Conservation (phyloP, 495 filamentous ascomycete genomes). For the Xanthoparmelia taractica region DNA sequence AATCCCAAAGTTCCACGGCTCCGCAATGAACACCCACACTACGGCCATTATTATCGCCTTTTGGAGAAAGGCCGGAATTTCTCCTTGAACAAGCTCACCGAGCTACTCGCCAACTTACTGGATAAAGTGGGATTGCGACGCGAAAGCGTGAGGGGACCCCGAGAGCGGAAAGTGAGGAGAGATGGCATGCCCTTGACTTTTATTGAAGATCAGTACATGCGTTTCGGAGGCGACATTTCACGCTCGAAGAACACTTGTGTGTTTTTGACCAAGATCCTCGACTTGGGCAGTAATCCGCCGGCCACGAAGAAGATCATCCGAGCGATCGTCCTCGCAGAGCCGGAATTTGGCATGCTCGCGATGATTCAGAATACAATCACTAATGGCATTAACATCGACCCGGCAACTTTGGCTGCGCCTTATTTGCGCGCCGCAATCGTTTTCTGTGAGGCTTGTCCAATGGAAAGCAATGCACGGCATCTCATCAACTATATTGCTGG, state of each 20-base stretch:
- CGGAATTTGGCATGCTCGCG: constrained; percentile 34
- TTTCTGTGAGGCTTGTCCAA: constrained; percentile 42
- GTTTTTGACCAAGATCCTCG: constrained; percentile 41
- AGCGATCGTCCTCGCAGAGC: constrained; percentile 41
- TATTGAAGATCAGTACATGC: constrained; percentile 33
- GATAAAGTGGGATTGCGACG: constrained; percentile 35
- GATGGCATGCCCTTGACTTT: constrained; percentile 34
- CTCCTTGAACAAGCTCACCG: constrained; percentile 38
- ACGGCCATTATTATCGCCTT: constrained; percentile 46
- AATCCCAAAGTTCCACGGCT: constrained; percentile 43
- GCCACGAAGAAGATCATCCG: constrained; percentile 37
- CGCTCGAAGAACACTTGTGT: constrained; percentile 26
- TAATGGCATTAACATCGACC: constrained; percentile 47
- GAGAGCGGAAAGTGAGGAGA: constrained; percentile 25
- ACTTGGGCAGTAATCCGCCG: constrained; percentile 30
- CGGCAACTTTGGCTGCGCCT: constrained; percentile 47
- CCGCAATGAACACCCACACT: constrained; percentile 44
- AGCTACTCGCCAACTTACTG: constrained; percentile 38
- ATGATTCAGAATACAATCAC: constrained; percentile 42
- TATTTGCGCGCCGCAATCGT: constrained; percentile 45
- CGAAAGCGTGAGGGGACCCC: not conserved
- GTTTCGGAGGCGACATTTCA: constrained; percentile 27
- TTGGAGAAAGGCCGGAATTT: constrained; percentile 49
- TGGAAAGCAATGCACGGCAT: constrained; percentile 32
- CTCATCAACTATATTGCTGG: constrained; percentile 46